Percentiles rank a stretch among this genome's conserved stretches.
These are phyloP conservation scores for Verbascum thapsus DNA, from an alignment of 257 asterid species.

Conservation along the genomic window DNA sequence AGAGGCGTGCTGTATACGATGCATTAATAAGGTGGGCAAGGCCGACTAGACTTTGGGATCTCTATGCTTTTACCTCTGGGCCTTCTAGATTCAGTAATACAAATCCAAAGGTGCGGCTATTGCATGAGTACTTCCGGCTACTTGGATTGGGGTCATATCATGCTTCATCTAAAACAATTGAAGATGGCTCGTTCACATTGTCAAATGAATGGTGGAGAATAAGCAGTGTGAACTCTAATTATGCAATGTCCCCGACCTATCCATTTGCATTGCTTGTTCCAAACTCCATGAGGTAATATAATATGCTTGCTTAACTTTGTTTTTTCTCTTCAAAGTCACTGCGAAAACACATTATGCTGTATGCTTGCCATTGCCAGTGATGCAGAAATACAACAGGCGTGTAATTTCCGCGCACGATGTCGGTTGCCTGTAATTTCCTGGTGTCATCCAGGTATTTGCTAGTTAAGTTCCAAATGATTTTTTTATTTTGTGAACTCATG, in stretches of 20 bases:
- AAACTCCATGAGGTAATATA: constrained; percentile 68
- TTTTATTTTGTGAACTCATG: constrained; percentile 27
- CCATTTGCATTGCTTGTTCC: constrained; percentile 97
- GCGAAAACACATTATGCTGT: constrained; percentile 25
- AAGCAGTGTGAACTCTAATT: constrained; percentile 69
- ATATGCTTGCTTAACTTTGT: constrained; percentile 7
- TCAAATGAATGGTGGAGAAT: constrained; percentile 94
- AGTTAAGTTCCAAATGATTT: constrained; percentile 29
- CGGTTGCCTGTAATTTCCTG: constrained; percentile 92
- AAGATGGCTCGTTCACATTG: constrained; percentile 75
- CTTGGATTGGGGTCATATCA: constrained; percentile 63
- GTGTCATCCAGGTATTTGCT: constrained; percentile 79
- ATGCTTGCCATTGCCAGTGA: constrained; percentile 56
- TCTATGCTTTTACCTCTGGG: constrained; percentile 75
- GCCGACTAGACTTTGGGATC: constrained; percentile 87
- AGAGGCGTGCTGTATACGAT: constrained; percentile 90
- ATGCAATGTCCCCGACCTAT: constrained; percentile 80
- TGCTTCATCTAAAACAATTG: constrained; percentile 60
- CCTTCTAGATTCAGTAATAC: constrained; percentile 59
- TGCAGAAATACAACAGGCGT: constrained; percentile 80
- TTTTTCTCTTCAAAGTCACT: constrained; percentile 19
- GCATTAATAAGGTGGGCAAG: constrained; percentile 74
- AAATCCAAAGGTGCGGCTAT: constrained; percentile 73
- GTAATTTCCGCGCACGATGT: constrained; percentile 83
- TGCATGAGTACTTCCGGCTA: constrained; percentile 89